Conservation (phyloP, 495 filamentous ascomycete genomes). For the Talaromyces thailandensis region DNA sequence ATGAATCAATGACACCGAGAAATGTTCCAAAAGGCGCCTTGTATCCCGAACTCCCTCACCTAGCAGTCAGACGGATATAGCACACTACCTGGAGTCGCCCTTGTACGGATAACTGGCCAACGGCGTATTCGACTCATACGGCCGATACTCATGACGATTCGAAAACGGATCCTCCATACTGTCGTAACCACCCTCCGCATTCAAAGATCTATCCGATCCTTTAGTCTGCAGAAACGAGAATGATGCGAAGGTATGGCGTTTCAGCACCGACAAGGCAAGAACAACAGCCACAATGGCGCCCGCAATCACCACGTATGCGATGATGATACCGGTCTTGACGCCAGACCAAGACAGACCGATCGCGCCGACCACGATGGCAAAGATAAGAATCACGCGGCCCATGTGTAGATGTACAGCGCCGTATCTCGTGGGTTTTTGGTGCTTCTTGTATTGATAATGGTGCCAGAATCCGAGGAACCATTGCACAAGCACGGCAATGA, state of each 20-base stretch:
- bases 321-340: conserved; percentile 6
- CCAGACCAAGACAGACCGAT: conserved; percentile 13
- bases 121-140: not conserved
- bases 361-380: conserved; percentile 40
- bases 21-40: not conserved
- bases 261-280: not conserved
- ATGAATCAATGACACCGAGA: not conserved
- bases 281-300: not conserved
- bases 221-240: not conserved
- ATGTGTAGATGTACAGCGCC: conserved; percentile 40
- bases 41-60: no score
- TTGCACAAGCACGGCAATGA: conserved; percentile 38
- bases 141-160: conserved; percentile 1
- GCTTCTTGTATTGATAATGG: conserved; percentile 37
- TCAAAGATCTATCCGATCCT: not conserved
- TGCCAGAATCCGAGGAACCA: conserved; percentile 37
- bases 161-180: not conserved
- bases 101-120: not conserved
- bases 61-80: not conserved
- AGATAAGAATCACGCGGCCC: conserved; percentile 38
- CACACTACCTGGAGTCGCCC: not conserved
- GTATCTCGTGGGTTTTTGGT: conserved; percentile 31
- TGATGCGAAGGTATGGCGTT: not conserved
- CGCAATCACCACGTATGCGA: conserved; percentile 9
- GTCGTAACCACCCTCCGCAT: not conserved